Conservation (phyloP, 106 monocot species). For the Vanilla planifolia region DNA sequence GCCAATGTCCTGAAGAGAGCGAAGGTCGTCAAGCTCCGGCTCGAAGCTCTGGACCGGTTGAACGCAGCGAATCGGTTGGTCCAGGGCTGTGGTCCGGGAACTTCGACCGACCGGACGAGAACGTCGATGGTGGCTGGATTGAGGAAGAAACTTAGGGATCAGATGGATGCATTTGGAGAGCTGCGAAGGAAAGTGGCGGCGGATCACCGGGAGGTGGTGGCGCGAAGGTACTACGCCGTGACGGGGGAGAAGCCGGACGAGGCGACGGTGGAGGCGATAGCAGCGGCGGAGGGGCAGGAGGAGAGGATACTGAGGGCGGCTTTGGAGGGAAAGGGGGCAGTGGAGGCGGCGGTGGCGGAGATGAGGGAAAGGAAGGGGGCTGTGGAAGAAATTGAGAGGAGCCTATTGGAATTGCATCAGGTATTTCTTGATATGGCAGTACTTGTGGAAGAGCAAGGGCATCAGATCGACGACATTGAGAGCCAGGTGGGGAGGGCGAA, state of each 20-base stretch:
- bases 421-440: conserved; percentile 24
- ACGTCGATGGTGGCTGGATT: conserved; percentile 37
- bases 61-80: conserved; percentile 30
- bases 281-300: conserved; percentile 18
- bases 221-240: conserved; percentile 36
- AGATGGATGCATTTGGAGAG: conserved; percentile 33
- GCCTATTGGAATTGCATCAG: conserved; percentile 15
- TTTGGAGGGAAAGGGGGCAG: conserved; percentile 33
- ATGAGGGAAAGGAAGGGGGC: conserved; percentile 45
- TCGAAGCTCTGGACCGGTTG: conserved; percentile 37
- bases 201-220: conserved; percentile 37
- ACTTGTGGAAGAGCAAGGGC: conserved; percentile 38
- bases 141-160: conserved; percentile 29
- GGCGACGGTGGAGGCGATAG: conserved; percentile 30
- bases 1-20: conserved; percentile 23
- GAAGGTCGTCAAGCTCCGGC: conserved; percentile 32
- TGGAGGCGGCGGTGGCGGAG: conserved; percentile 46
- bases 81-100: conserved; percentile 33
- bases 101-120: conserved; percentile 34
- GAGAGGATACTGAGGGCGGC: conserved; percentile 35
- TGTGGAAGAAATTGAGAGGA: conserved; percentile 35
- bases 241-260: conserved; percentile 41
- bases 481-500: conserved; percentile 30
- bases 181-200: conserved; percentile 16
- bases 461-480: conserved; percentile 51